Evolutionary conservation across 176 grass and related monocot genomes (phyloP).

Genomic region (Calamus simplicifolius): DNA sequence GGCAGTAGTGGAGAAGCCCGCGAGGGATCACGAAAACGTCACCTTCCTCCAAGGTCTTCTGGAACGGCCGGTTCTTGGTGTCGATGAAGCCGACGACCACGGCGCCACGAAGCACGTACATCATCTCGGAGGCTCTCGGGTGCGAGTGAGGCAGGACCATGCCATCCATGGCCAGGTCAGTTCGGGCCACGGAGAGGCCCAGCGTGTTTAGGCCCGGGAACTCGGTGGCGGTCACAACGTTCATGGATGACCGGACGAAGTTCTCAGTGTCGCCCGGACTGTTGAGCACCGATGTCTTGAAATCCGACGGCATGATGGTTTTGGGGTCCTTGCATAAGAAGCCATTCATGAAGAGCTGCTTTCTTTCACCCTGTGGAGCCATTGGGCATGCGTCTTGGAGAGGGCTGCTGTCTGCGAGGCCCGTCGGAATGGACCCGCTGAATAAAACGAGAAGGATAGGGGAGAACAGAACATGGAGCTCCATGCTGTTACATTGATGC

Average conservation of each 20-base stretch:
- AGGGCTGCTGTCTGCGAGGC: conserved; percentile 21
- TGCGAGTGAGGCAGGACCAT: conserved; percentile 42
- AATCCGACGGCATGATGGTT: conserved; percentile 36
- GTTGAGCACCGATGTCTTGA: conserved; percentile 46
- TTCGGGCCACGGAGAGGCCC: conserved; percentile 27
- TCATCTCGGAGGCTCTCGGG: conserved; percentile 41
- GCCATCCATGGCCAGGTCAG: conserved; percentile 25
- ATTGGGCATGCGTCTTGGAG: conserved; percentile 49
- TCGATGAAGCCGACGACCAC: conserved; percentile 45
- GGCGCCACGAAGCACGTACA: conserved; percentile 28
- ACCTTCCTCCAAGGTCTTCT: conserved; percentile 29
- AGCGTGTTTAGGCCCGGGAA: conserved; percentile 59
- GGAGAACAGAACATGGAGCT: background rate
- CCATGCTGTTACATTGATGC: conserved; percentile 15
- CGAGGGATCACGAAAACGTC: conserved; percentile 45
- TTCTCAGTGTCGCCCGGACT: conserved; percentile 24
- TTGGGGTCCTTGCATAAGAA: conserved; percentile 42
- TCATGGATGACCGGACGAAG: conserved; percentile 27
- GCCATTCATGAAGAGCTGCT: conserved; percentile 42
- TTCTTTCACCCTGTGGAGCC: conserved; percentile 24
- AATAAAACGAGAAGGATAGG: conserved; percentile 9
- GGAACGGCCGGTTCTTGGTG: conserved; percentile 31
- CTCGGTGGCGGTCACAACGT: conserved; percentile 36
- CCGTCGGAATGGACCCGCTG: conserved; percentile 5
- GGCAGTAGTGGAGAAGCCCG: conserved; percentile 36